Base-by-base conservation (phyloP, 2,329 filamentous ascomycete species). In the Biscogniauxia mediterranea region DNA sequence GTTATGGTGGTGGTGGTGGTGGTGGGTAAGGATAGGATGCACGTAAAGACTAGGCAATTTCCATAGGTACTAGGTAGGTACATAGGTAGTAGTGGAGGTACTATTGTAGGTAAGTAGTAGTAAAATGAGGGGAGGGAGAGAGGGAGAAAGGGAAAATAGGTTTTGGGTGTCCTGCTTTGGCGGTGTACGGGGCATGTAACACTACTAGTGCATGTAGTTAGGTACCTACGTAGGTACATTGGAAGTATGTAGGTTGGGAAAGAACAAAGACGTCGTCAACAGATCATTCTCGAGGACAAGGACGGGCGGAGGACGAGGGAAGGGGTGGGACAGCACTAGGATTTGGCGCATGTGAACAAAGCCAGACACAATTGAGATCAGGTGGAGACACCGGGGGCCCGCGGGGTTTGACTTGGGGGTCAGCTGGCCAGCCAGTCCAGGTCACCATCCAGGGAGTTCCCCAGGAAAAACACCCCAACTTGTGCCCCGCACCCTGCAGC, bases 271-370 rank as follows among this genome's bases (percentile, higher is more conserved):
- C 38, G 38, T 46, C 38, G n/a, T n/a, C n/a, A n/a, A 46, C 38
- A 46, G 38, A n/a, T 46, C 38, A 46, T 17, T 5, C 17, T n/a
- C 17, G 5, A 46, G 15, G 23, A 23, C 23, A 23, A 23, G 23
- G 23, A 23, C 23, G 23, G 23, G n/a, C n/a, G n/a, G 23, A 23
- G 23, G 23, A 23, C 23, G 23, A 23, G 23, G 23, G 23, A 23
- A 23, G 23, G 23, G 23, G 23, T 2, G 38, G 6, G 6, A 3
- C 17, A 46, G 38, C 2, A 32, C 3, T 6, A 32, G 11, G 11
- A 4, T 32, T n/a, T 46, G 6, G 38, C 15, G 15, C 63, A 65
- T 64, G 61, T 65, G 63, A 65, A 56, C 63, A 61, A 60, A 55
- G 38, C 38, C 38, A 17, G 38, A 50, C 54, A 49, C 49, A 54